Conservation (phyloP, 73 alveolate genomes). For the Paramecium primaurelia region DNA sequence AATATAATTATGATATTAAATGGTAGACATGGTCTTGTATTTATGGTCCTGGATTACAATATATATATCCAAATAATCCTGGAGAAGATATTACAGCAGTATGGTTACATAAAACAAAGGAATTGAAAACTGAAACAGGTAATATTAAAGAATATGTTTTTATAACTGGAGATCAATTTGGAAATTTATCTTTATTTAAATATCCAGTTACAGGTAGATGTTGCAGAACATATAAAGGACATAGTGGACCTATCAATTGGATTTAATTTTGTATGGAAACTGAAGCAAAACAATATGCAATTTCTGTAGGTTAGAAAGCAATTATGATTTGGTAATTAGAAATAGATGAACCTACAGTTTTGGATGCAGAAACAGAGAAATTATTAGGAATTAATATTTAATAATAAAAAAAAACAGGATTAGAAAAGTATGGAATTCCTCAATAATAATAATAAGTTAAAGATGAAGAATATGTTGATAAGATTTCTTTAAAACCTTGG, state of each 20-base stretch:
- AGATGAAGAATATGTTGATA: not conserved
- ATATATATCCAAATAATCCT: slow-evolving; percentile 86
- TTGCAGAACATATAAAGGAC: not conserved
- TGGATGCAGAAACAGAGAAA: not conserved
- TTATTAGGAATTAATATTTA: not conserved
- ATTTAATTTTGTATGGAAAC: not conserved
- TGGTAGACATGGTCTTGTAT: slow-evolving; percentile 94
- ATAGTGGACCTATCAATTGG: not conserved
- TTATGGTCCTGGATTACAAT: slow-evolving; percentile 92
- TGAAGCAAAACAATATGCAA: not conserved
- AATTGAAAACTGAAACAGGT: not conserved
- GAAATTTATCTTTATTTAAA: slow-evolving; percentile 85
- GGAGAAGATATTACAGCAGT: slow-evolving; percentile 92
- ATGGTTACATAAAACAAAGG: slow-evolving; percentile 81
- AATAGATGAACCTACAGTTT: not conserved
- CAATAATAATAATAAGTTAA: not conserved
- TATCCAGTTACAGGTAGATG: slow-evolving; percentile 67
- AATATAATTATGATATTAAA: slow-evolving; percentile 78
- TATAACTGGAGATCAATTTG: slow-evolving; percentile 92
- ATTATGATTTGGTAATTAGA: not conserved
- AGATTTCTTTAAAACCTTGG: slow-evolving; percentile 73
- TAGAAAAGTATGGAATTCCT: slow-evolving; percentile 79
- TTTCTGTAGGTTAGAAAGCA: not conserved
- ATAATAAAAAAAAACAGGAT: slow-evolving; percentile 62
- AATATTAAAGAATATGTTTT: slow-evolving; percentile 63